phyloP scores from a whole-genome alignment of 2,329 filamentous ascomycete species.

The Exophiala xenobiotica region DNA sequence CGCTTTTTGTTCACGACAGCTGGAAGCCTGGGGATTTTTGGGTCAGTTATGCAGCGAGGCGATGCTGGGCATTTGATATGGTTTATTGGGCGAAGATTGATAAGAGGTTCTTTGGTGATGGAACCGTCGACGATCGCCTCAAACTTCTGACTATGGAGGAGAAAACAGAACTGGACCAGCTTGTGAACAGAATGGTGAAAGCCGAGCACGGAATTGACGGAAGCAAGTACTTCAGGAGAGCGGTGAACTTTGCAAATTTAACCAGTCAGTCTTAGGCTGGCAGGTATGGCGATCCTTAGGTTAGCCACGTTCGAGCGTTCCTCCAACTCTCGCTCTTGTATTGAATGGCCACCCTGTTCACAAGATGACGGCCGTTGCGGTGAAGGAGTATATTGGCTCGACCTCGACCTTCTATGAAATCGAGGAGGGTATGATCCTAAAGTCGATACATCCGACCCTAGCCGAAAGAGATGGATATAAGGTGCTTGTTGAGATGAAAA shows the following conservation, averaged over 20 bases:
- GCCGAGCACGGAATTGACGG: background rate
- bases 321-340: background rate
- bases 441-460: background rate
- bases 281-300: too few relatives aligned
- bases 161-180: background rate
- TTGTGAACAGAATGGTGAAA: background rate
- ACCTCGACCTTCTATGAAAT: conserved; percentile 1
- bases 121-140: background rate
- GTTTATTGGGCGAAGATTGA: background rate
- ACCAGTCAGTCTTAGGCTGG: background rate
- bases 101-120: background rate
- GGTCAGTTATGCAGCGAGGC: background rate
- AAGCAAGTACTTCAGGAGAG: background rate
- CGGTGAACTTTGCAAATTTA: background rate
- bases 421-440: conserved; percentile 2
- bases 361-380: conserved; percentile 1
- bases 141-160: background rate
- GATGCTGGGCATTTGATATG: background rate
- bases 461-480: conserved; percentile 6
- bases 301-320: background rate
- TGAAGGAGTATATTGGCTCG: conserved; percentile 5
- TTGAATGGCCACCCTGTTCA: background rate
- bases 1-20: background rate
- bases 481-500: conserved; percentile 8
- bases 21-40: background rate